Base-by-base conservation (phyloP, 768 basidiomycete genomes). In the Leccinum truebloodii region DNA sequence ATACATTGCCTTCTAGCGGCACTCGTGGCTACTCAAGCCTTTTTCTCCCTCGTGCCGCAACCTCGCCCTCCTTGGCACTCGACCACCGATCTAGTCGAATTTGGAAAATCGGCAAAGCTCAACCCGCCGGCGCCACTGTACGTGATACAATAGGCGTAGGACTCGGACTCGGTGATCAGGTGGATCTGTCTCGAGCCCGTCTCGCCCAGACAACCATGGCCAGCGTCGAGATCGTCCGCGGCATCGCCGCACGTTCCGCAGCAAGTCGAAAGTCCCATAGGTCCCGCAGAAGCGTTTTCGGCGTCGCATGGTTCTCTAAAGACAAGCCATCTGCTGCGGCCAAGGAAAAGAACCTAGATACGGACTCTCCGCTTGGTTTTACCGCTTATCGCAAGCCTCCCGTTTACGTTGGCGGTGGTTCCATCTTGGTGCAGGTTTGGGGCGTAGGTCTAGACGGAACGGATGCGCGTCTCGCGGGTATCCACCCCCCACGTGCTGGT, bases 201-300 rank as follows among this genome's bases (percentile, higher is more conserved):
- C 76, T 92, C 12, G 94, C 93, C 7, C 90, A 92, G 70, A 88
- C 87, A 6, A 93, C 90, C 5, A 95, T 97, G 94, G 89, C 90
- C 16, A 92, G 86, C 54, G 86, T 96, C 46, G 90, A 92, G 68
- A 83, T 92, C 34, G 84, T 90, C 18, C 79, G 80, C 39, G 90
- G 90, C 59, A 59, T 79, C 67, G 59, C 80, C 67, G 57, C 65
- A 67, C 63, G 62, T 6, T 59, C 72, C 4, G 58, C 58, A 24
- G 13, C 58, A n/a, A 28, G 46, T 52, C 65, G 62, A 28, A 69
- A 60, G 59, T 59, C 64, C 1, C 59, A 57, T 32, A 73, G 52
- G 41, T 62, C 67, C 39, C 65, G 69, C 24, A 60, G 63, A 60
- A 63, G 63, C 22, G 60, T 72, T 41, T 74, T 74, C 16, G 65